Base-by-base conservation (phyloP, 192 early-diverging fungal genomes). In the Mortierella alpina region DNA sequence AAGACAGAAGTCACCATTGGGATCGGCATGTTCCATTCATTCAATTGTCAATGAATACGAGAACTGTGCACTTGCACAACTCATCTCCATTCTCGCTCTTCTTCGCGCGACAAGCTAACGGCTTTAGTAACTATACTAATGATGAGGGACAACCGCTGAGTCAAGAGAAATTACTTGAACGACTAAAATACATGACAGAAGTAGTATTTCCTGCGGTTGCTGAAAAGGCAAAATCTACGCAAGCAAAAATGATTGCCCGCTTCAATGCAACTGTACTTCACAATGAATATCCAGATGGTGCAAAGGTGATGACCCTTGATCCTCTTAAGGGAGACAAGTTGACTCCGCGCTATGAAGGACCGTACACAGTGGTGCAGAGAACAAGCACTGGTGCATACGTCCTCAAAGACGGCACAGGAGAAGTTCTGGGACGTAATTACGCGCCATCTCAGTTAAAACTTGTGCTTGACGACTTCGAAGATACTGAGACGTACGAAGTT, bases 61-160 rank as follows among this genome's bases (percentile, higher is more conserved):
- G 76, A 10, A 69, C 82, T 13, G 57, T 67, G 7, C 42, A 50
- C 3, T 31, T 67, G n/a, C 72, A 72, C 47, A 76, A 77, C 41
- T 76, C 79, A 0, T 72, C 82, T 20, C 85, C 83, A 4, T 88
- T 86, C 51, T 63, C 78, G 31, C 59, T 85, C 17, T 83, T 88
- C 59, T 88, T 86, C 75, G 85, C 73, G 5, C 15, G 83, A 49
- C 40, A 49, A 58, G 49, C 82, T 22, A 82, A 84, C 46, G 57
- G 54, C 12, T 18, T 61, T 39, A 56, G 58, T 20, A 50, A 61
- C 20, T 61, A 48, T 17, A 41, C 59, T 41, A 50, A 61, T 61
- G 63, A 65, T 17, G 23, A 51, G 44, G 71, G 60, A 49, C 56
- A 22, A n/a, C 41, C 39, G 0, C 4, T 66, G 42, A 66, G 56